Base-by-base conservation (phyloP, 306 rosid genomes). In the Hippophae tibetana region DNA sequence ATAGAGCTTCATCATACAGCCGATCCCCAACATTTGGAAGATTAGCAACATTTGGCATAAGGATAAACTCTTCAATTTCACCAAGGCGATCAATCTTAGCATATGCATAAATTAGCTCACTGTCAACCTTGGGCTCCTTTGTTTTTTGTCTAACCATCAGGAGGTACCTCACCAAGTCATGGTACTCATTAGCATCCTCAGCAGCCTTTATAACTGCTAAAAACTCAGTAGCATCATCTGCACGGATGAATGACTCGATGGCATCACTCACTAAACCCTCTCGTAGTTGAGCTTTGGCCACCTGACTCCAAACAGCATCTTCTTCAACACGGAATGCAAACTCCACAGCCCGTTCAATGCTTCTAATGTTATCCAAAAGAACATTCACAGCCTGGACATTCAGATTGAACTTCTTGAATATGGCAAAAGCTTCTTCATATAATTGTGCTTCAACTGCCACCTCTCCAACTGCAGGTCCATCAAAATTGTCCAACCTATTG, bases 301-400 rank as follows among this genome's bases (percentile, higher is more conserved):
- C 96, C 78, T 92, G 95, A 78, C 97, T 85, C 99, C 99, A 92
- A 77, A 92, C 99, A 67, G 90, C 88, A 70, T 92, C 99, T 77
- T 92, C 99, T 82, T 92, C 99, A 64, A 88, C 97, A 18, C 99
- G 82, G 84, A 85, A 92, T 57, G 97, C 97, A 77, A 92, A 92
- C 76, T 92, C 99, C 64, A 84, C 99, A 72, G 99, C 99, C 67
- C 97, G 86, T 53, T 84, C 95, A 54, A 88, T 88, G 79, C 89
- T 92, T 27, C 52, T 87, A 64, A 83, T 86, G 71, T 82, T 85
- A 69, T 92, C 95, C 71, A 93, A 77, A 64, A 93, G 76, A 61
- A 93, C 99, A 77, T 86, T 88, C 67, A 93, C 99, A 45, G 99
- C 99, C 68, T 93, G 90, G 67, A 93, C 99, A 80, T 88, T 93